Base-by-base conservation (phyloP, 2,329 filamentous ascomycete genomes). In the Trichoderma sp. region DNA sequence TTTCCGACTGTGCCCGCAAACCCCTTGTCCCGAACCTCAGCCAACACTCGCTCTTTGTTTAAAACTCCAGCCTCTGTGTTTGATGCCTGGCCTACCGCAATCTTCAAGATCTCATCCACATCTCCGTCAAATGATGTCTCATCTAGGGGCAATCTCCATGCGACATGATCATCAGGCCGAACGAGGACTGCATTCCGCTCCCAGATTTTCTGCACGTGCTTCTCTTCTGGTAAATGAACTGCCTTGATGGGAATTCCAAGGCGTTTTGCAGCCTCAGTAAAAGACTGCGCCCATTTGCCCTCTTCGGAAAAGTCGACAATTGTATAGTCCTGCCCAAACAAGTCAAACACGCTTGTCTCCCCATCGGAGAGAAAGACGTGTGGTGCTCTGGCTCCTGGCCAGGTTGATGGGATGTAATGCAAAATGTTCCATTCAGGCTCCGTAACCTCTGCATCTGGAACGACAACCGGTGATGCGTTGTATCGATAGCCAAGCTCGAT, bases 401-500 rank as follows among this genome's bases (percentile, higher is more conserved):
- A 74, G n/a, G 71, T 71, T 1, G 62, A 66, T 4, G 71, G 71
- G 50, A 67, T 11, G 12, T 74, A 66, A 29, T 66, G 45, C 8
- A 33, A 21, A 18, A 38, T 41, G 12, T 45, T 66, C 71, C 71
- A 74, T 59, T 66, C 50, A 4, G 45, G 53, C 11, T 73, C 71
- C 14, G 29, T 24, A 16, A 35, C 71, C 8, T 73, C 71, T 9
- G 71, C 7, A 31, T 73, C 71, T 4, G 41, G 41, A 24, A 65
- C 24, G 45, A 73, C 9, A 21, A 73, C 3, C 2, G 71, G 71
- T 6, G 71, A 73, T 35, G 29, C 41, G 38, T 68, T 72, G 62
- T 81, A 80, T 11, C 78, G 72, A 65, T 82, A 81, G 3, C 77
- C 81, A 78, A 83, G 76, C 66, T 82, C 81, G 24, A 82, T 78